Percentiles rank a stretch among this genome's conserved stretches.
These are phyloP conservation scores for Xylaria sp. DNA, from an alignment of 2,329 filamentous ascomycete genomes.

Conservation along the genomic window DNA sequence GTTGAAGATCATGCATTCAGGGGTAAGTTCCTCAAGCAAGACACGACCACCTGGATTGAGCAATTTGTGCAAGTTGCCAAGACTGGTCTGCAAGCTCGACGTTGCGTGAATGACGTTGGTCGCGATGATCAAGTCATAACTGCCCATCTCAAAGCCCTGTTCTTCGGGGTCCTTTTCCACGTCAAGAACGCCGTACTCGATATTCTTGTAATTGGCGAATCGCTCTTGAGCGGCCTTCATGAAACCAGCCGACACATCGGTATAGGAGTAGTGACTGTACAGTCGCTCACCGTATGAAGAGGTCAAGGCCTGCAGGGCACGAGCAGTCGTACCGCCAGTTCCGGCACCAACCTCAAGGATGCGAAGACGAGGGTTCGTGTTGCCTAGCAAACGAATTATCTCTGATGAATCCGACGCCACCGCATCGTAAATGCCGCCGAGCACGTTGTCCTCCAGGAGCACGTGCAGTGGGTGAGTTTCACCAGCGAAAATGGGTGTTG, in stretches of 20 bases:
- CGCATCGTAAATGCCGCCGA: not conserved
- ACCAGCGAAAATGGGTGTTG: not conserved
- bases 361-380: not conserved
- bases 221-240: not conserved
- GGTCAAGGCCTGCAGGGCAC: not conserved
- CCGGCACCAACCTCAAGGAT: not conserved
- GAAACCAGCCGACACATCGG: not conserved
- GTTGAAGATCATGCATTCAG: not conserved
- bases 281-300: not conserved
- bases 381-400: not conserved
- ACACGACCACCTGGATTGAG: constrained; percentile 4
- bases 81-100: not conserved
- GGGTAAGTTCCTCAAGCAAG: not conserved
- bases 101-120: constrained; percentile 10
- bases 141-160: constrained; percentile 7
- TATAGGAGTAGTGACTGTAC: not conserved
- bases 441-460: not conserved
- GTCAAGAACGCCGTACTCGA: constrained; percentile 6
- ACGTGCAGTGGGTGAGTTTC: not conserved
- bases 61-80: not conserved
- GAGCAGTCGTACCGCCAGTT: not conserved
- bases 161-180: constrained; percentile 3
- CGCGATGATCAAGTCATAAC: constrained; percentile 10
- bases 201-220: not conserved
- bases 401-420: not conserved